phyloP scores from a whole-genome alignment of 257 asterid species.

The Plantago ovata region DNA sequence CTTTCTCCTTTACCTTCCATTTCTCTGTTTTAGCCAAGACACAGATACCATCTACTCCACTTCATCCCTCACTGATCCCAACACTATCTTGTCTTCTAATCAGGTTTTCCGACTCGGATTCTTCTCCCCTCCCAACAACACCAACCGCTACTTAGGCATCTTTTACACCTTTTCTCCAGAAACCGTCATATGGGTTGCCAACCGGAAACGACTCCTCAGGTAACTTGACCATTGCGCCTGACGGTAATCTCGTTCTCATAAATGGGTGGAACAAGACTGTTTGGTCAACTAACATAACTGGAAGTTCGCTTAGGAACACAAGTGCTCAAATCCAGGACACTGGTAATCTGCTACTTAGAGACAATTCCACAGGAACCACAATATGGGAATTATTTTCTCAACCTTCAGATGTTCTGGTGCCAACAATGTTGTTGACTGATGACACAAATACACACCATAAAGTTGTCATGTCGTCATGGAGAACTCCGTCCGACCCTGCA shows the following conservation, averaged over 20 bases:
- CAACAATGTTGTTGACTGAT: constrained; percentile 29
- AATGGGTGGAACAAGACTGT: background rate
- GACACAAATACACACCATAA: constrained; percentile 28
- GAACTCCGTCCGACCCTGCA: constrained; percentile 28
- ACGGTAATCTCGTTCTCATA: background rate
- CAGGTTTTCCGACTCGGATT: constrained; percentile 33
- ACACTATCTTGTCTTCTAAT: constrained; percentile 17
- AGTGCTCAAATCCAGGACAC: background rate
- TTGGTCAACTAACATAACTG: background rate
- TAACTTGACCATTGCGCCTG: background rate
- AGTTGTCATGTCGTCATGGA: constrained; percentile 39
- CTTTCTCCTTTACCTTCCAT: no score
- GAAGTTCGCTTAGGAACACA: background rate
- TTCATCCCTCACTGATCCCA: constrained; percentile 24
- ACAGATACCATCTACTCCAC: no score
- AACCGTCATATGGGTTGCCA: background rate
- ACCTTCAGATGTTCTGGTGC: constrained; percentile 23
- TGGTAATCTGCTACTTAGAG: background rate
- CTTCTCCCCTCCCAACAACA: constrained; percentile 31
- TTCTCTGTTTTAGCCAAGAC: no score
- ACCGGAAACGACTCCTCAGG: constrained; percentile 1
- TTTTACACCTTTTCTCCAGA: background rate
- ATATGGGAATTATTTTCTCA: constrained; percentile 23
- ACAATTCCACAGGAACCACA: constrained; percentile 1
- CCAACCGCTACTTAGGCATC: constrained; percentile 33